Conservation (phyloP, 2,329 filamentous ascomycete genomes). For the Cucurbitaria berberidis region DNA sequence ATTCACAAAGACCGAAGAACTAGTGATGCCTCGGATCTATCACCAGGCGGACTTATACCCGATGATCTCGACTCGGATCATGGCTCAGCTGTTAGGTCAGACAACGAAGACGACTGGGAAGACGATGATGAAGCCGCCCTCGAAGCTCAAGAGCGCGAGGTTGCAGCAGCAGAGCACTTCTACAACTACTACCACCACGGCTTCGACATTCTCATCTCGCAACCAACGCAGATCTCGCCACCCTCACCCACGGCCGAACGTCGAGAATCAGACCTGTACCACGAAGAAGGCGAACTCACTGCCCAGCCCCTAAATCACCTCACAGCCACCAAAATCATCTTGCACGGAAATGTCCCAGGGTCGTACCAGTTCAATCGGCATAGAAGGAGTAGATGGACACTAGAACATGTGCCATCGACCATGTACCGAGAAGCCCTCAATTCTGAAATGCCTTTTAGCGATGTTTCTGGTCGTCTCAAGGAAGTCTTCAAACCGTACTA, state of each 20-base stretch:
- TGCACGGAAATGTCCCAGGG: slow-evolving; percentile 93
- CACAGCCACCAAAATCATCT: slow-evolving; percentile 87
- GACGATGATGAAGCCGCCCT: slow-evolving; percentile 55
- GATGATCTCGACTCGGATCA: slow-evolving; percentile 44
- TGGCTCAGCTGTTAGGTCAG: slow-evolving; percentile 41
- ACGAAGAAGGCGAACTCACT: slow-evolving; percentile 34
- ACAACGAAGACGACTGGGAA: slow-evolving; percentile 55
- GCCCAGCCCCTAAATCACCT: slow-evolving; percentile 63
- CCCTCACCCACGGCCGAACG: slow-evolving; percentile 64
- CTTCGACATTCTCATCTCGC: slow-evolving; percentile 91
- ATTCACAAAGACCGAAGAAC: slow-evolving; percentile 66
- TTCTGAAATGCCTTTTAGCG: slow-evolving; percentile 70
- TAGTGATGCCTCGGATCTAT: slow-evolving; percentile 46
- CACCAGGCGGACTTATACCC: slow-evolving; percentile 32
- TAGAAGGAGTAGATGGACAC: slow-evolving; percentile 84
- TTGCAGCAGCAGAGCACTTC: slow-evolving; percentile 73
- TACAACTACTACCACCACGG: slow-evolving; percentile 98
- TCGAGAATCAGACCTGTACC: slow-evolving; percentile 34
- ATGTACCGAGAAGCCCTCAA: slow-evolving; percentile 58
- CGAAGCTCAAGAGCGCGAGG: slow-evolving; percentile 65
- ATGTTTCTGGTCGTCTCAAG: slow-evolving; percentile 71
- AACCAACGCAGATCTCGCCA: slow-evolving; percentile 62
- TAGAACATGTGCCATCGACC: slow-evolving; percentile 58
- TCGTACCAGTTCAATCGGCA: slow-evolving; percentile 97
- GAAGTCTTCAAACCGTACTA: slow-evolving; percentile 73